Evolutionary conservation across 176 grass and related monocot genomes (phyloP).

Genomic region (Oropetium thomaeum): DNA sequence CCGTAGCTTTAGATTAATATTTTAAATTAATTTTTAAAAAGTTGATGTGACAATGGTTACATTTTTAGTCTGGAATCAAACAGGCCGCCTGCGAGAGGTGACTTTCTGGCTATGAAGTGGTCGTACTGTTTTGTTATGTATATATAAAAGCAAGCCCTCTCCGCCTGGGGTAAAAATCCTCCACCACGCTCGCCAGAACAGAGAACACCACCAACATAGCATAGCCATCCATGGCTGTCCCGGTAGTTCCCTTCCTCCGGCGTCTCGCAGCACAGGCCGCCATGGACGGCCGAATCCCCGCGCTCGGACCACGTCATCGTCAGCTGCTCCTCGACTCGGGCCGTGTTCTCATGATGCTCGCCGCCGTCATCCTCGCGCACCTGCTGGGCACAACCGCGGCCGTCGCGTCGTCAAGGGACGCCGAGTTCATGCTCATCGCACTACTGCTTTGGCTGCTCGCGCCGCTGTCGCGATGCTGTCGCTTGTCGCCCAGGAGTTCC

Average conservation of each 20-base stretch:
- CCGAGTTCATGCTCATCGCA: background rate
- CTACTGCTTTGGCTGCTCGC: conserved; percentile 13
- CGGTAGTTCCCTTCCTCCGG: background rate
- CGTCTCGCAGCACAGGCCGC: background rate
- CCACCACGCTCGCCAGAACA: too few species aligned
- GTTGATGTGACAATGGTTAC: too few species aligned
- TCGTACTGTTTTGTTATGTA: too few species aligned
- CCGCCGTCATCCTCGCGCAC: background rate
- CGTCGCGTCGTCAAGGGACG: background rate
- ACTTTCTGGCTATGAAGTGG: too few species aligned
- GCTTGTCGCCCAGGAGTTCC: background rate
- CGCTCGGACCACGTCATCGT: background rate
- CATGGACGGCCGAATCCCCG: background rate
- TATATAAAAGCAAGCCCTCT: too few species aligned
- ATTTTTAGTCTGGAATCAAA: too few species aligned
- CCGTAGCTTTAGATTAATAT: too few species aligned
- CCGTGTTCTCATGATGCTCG: background rate
- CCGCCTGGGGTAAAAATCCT: too few species aligned
- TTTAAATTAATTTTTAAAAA: too few species aligned
- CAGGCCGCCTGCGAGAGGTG: too few species aligned
- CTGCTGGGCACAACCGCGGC: background rate
- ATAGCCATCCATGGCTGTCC: background rate
- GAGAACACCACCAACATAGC: too few species aligned
- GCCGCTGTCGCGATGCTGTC: background rate
- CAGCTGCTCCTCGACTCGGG: conserved; percentile 1